Percentiles rank a stretch among this genome's conserved stretches.
phyloP scores from a whole-genome alignment of 2,329 filamentous ascomycete species.

The Phyllachora maydis region DNA sequence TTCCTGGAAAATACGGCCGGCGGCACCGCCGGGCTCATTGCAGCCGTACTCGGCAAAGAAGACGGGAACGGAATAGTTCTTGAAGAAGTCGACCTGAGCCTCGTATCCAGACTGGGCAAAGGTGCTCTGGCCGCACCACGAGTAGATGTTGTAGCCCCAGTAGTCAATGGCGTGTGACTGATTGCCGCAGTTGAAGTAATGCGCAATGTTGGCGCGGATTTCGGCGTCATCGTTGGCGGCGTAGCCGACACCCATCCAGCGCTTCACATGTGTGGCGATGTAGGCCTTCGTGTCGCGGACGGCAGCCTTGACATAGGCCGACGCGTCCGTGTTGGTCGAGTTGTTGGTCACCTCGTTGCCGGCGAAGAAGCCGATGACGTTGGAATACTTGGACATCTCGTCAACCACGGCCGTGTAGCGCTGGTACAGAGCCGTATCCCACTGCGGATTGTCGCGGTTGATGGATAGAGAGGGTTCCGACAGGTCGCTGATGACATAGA shows the following conservation, averaged over 20 bases:
- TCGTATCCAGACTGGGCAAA: slow-evolving; percentile 63
- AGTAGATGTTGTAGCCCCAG: slow-evolving; percentile 99
- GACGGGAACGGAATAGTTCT: slow-evolving; percentile 73
- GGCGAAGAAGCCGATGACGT: slow-evolving; percentile 93
- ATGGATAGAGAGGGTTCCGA: slow-evolving; percentile 68
- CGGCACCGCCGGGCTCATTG: slow-evolving; percentile 42
- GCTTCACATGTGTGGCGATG: slow-evolving; percentile 62
- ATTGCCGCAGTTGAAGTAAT: slow-evolving; percentile 88
- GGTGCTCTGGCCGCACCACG: slow-evolving; percentile 81
- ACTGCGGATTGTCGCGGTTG: slow-evolving; percentile 57
- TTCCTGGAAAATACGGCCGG: slow-evolving; percentile 65
- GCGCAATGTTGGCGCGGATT: slow-evolving; percentile 62
- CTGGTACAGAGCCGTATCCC: slow-evolving; percentile 58
- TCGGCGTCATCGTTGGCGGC: slow-evolving; percentile 82
- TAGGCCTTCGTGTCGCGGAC: slow-evolving; percentile 92
- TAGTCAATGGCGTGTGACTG: slow-evolving; percentile 59
- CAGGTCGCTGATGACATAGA: slow-evolving; percentile 89
- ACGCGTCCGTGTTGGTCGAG: slow-evolving; percentile 71
- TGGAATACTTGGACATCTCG: slow-evolving; percentile 60
- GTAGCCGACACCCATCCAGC: slow-evolving; percentile 77
- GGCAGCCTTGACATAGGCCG: slow-evolving; percentile 91
- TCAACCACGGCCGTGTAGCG: slow-evolving; percentile 79
- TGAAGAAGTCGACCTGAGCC: slow-evolving; percentile 68
- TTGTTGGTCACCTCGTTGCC: slow-evolving; percentile 94
- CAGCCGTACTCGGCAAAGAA: slow-evolving; percentile 99